Conservation (phyloP, 2,329 filamentous ascomycete genomes). For the Ophiostoma pallidulum region DNA sequence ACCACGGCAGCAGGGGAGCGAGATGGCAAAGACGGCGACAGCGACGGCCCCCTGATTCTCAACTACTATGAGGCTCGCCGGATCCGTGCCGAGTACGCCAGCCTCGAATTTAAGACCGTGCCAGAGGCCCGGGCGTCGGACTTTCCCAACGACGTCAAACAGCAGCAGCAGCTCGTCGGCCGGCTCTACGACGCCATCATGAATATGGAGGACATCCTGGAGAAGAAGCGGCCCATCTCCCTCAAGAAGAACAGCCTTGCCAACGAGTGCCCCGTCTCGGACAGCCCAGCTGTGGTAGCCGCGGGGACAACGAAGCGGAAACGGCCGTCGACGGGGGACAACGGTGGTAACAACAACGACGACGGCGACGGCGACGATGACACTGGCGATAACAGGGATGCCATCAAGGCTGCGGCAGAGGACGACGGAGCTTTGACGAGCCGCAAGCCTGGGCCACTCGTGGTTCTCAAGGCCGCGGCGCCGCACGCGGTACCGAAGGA, state of each 20-base stretch:
- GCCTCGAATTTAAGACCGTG: conserved; percentile 12
- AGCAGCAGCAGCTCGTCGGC: conserved; percentile 19
- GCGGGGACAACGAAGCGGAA: background rate
- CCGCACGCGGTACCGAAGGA: too few species aligned
- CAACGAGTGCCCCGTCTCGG: too few species aligned
- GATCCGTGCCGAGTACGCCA: conserved; percentile 14
- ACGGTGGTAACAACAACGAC: background rate
- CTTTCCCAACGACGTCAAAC: conserved; percentile 18
- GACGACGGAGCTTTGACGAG: too few species aligned
- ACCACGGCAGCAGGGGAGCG: too few species aligned
- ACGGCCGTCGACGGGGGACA: background rate
- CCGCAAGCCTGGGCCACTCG: too few species aligned
- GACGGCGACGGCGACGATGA: background rate
- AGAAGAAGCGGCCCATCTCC: conserved; percentile 8
- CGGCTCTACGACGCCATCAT: conserved; percentile 22
- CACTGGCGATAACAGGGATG: background rate
- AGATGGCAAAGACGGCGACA: background rate
- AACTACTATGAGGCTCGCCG: conserved; percentile 11
- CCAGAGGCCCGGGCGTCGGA: background rate
- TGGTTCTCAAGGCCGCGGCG: too few species aligned
- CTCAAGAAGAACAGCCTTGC: conserved; percentile 3
- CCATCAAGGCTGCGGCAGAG: background rate
- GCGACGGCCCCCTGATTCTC: conserved; percentile 4
- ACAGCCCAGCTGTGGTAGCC: too few species aligned
- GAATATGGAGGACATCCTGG: conserved; percentile 15